Conservation (phyloP, 208 protist species). For the Phytomonas francai region DNA sequence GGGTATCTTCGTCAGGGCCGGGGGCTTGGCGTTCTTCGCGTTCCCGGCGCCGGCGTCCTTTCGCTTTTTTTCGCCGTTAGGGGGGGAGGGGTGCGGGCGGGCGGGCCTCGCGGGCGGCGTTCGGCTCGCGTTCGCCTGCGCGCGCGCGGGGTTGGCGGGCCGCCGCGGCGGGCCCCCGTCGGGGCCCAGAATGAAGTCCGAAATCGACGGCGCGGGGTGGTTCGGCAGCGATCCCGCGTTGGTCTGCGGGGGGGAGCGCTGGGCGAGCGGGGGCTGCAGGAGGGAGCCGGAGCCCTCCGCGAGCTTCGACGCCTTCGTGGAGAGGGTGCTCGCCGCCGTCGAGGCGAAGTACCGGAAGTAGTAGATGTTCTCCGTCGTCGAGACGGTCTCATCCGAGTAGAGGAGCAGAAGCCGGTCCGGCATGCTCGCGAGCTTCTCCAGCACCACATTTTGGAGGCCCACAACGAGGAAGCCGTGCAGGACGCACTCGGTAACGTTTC, state of each 20-base stretch:
- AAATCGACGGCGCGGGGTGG: constrained; percentile 13
- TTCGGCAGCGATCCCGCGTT: constrained; percentile 16
- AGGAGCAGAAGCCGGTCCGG: constrained; percentile 56
- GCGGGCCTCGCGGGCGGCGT: constrained; percentile 1
- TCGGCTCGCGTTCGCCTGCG: neutral
- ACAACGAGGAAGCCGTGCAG: constrained; percentile 73
- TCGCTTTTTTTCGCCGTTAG: neutral
- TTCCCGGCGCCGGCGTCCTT: constrained; percentile 2
- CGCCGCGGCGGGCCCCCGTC: neutral
- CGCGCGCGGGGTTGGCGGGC: neutral
- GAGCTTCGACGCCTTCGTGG: constrained; percentile 24
- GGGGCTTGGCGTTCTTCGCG: neutral
- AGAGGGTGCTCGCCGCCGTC: constrained; percentile 38
- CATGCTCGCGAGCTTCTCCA: constrained; percentile 51
- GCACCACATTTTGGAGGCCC: constrained; percentile 48
- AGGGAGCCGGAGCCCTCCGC: constrained; percentile 6
- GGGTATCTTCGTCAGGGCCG: neutral
- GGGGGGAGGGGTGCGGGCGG: neutral
- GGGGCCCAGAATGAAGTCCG: constrained; percentile 4
- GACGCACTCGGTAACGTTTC: constrained; percentile 74
- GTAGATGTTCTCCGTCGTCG: constrained; percentile 68
- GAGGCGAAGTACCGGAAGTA: constrained; percentile 78
- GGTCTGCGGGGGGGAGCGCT: constrained; percentile 3
- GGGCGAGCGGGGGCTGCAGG: neutral
- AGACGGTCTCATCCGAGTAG: constrained; percentile 56